Evolutionary conservation across 257 asterid species (phyloP).

Genomic region (Striga asiatica): DNA sequence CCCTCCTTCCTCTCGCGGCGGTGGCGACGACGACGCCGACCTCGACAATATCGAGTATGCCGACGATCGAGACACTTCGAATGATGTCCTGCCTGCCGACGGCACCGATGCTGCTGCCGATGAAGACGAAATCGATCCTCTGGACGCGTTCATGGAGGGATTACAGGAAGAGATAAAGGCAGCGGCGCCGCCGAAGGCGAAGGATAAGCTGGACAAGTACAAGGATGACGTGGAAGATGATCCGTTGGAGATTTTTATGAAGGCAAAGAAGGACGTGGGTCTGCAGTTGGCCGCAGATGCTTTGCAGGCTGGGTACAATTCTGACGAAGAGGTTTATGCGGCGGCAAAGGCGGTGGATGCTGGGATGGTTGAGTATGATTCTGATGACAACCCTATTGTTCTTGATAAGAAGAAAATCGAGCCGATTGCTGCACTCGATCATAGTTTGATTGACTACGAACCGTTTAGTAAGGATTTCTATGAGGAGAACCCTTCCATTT

Average conservation of each 20-base stretch:
- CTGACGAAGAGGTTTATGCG: conserved; percentile 98
- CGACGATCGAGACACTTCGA: conserved; percentile 27
- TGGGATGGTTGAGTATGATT: conserved; percentile 77
- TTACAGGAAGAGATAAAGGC: conserved; percentile 81
- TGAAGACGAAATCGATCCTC: conserved; percentile 81
- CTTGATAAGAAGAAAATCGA: conserved; percentile 84
- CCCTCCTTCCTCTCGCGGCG: conserved; percentile 65
- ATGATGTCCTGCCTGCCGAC: conserved; percentile 6
- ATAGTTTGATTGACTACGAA: conserved; percentile 61
- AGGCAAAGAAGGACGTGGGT: conserved; percentile 85
- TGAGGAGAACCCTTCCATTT: conserved; percentile 80
- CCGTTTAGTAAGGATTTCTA: conserved; percentile 86
- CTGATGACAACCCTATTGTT: conserved; percentile 84
- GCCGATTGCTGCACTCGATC: conserved; percentile 81
- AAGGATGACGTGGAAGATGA: conserved; percentile 75
- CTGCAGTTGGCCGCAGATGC: conserved; percentile 93
- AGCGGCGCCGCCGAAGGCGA: conserved; percentile 70
- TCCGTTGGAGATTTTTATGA: conserved; percentile 77
- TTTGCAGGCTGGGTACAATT: conserved; percentile 86
- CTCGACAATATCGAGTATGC: conserved; percentile 73
- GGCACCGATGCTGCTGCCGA: conserved; percentile 16
- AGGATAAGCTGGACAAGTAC: conserved; percentile 79
- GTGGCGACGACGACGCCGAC: conserved; percentile 58
- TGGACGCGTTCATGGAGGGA: conserved; percentile 97
- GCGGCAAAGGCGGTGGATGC: conserved; percentile 99